These are phyloP conservation scores for Malania oleifera DNA, from an alignment of 164 flowering plant species.

Conservation along the genomic window DNA sequence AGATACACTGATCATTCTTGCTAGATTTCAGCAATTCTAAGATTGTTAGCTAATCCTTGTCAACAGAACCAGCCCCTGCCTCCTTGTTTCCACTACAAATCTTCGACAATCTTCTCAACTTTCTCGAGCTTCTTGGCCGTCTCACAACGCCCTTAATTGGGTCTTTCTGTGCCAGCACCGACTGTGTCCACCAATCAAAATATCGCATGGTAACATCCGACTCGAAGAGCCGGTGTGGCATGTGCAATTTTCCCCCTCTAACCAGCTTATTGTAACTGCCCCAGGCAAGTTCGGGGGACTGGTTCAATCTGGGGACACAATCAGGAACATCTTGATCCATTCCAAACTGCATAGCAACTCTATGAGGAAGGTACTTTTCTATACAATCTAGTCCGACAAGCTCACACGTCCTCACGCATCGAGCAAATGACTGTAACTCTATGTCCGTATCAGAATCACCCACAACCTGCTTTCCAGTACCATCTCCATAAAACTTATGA, in stretches of 20 bases:
- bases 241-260: slow-evolving; percentile 13
- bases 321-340: slow-evolving; percentile 39
- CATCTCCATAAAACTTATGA: not conserved
- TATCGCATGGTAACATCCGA: slow-evolving; percentile 27
- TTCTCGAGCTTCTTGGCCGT: not conserved
- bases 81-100: not conserved
- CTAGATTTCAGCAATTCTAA: too few relatives aligned
- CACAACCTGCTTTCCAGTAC: not conserved
- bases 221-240: slow-evolving; percentile 21
- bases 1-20: too few relatives aligned
- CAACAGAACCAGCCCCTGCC: not conserved
- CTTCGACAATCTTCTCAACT: not conserved
- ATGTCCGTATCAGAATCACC: not conserved
- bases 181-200: slow-evolving; percentile 26
- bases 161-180: not conserved
- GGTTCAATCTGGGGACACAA: slow-evolving; percentile 1
- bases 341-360: slow-evolving; percentile 42
- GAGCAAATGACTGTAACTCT: not conserved
- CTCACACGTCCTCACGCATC: not conserved
- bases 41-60: too few relatives aligned
- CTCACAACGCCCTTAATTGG: not conserved
- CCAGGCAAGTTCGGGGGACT: slow-evolving; percentile 24
- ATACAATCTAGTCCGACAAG: too few relatives aligned
- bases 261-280: slow-evolving; percentile 19
- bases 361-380: too few relatives aligned